These are phyloP conservation scores for Chlamydomonas sp. DNA, from an alignment of 139 green algal genomes.

Conservation along the genomic window DNA sequence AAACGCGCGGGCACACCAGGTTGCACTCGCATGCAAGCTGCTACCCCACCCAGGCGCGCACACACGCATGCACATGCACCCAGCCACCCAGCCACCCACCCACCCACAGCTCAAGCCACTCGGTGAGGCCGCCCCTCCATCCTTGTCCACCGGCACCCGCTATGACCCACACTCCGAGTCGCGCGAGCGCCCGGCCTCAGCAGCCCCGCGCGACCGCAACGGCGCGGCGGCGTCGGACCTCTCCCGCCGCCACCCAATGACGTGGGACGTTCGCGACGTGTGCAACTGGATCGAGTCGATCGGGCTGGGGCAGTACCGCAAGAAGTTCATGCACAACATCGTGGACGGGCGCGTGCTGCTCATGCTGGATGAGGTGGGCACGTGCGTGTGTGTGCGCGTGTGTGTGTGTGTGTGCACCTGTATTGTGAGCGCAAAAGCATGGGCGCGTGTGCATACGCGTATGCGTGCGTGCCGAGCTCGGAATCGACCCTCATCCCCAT, in stretches of 20 bases:
- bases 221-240: conserved; percentile 9
- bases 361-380: conserved; percentile 35
- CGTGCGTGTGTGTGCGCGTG: neutral
- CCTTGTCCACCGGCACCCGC: neutral
- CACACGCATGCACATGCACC: neutral
- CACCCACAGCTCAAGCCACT: neutral
- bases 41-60: too few species aligned
- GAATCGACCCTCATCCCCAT: too few species aligned
- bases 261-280: conserved; percentile 46
- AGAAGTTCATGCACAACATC: conserved; percentile 58
- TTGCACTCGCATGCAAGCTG: too few species aligned
- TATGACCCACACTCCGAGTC: neutral
- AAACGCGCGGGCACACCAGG: too few species aligned
- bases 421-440: neutral
- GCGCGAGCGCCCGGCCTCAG: conserved; percentile 17
- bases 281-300: conserved; percentile 58
- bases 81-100: neutral
- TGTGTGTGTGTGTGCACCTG: neutral
- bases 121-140: too few species aligned
- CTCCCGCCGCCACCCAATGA: conserved; percentile 16
- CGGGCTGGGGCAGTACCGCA: conserved; percentile 62
- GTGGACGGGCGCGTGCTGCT: conserved; percentile 55
- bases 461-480: too few species aligned
- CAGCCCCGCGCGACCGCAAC: conserved; percentile 24
- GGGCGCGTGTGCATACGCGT: too few species aligned